phyloP scores from a whole-genome alignment of 2,329 filamentous ascomycete genomes.

The Scytalidium lignicola region DNA sequence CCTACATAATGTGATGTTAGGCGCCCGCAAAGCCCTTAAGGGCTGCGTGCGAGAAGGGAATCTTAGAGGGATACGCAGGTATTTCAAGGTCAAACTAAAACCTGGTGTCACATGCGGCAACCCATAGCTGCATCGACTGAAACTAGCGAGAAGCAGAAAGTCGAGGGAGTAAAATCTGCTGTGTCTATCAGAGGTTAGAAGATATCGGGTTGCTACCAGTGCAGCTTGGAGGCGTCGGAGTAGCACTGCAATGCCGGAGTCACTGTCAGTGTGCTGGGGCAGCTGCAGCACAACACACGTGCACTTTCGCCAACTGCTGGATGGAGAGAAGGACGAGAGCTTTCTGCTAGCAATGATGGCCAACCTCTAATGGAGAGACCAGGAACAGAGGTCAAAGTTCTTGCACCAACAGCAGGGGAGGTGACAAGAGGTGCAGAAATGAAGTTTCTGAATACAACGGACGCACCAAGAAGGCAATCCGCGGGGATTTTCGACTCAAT shows the following conservation, averaged over 20 bases:
- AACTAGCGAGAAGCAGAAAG: constrained; percentile 2
- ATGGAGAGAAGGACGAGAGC: background rate
- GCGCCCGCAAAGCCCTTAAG: constrained; percentile 19
- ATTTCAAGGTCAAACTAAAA: constrained; percentile 7
- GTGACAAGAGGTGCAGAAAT: background rate
- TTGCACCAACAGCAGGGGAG: background rate
- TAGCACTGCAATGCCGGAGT: background rate
- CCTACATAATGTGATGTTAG: constrained; percentile 26
- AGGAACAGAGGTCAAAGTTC: background rate
- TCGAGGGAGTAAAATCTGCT: background rate
- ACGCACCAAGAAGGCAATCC: background rate
- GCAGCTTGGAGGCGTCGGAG: background rate
- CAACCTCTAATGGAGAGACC: background rate
- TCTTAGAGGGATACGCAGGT: constrained; percentile 7
- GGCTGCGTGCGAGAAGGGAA: constrained; percentile 15
- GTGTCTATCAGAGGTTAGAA: background rate
- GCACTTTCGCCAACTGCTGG: constrained; percentile 1
- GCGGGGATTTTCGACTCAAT: background rate
- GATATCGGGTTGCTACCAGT: background rate
- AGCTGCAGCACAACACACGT: constrained; percentile 1
- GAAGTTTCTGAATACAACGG: background rate
- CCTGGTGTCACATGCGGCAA: constrained; percentile 17
- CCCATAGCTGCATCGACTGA: constrained; percentile 9
- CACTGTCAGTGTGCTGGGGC: background rate
- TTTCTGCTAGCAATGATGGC: background rate